These are phyloP conservation scores for Penicillium griseofulvum DNA, from an alignment of 2,329 filamentous ascomycete species.

Conservation along the genomic window DNA sequence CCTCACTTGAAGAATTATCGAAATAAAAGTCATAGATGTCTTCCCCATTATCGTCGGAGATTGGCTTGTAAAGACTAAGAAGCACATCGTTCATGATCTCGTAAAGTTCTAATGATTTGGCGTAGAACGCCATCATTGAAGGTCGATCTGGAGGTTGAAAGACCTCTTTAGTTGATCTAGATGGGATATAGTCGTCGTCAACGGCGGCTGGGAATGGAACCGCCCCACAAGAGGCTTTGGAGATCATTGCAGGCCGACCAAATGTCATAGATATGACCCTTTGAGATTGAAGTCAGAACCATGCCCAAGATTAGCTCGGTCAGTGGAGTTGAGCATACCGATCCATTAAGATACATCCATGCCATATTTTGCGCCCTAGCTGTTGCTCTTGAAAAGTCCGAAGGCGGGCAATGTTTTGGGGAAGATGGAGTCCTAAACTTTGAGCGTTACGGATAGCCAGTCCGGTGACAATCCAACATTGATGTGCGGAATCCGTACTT, in stretches of 20 bases:
- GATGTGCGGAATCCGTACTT: conserved; percentile 48
- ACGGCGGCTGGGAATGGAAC: conserved; percentile 32
- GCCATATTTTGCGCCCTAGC: conserved; percentile 34
- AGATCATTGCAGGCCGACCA: conserved; percentile 38
- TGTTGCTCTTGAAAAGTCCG: conserved; percentile 29
- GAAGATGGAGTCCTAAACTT: conserved; percentile 47
- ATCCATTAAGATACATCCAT: conserved; percentile 40
- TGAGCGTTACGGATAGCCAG: conserved; percentile 50
- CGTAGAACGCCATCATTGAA: conserved; percentile 34
- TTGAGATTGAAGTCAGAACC: neutral
- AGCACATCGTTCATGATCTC: conserved; percentile 38
- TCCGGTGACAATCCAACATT: conserved; percentile 52
- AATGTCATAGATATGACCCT: conserved; percentile 41
- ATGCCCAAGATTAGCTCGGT: no score
- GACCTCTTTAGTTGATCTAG: conserved; percentile 12
- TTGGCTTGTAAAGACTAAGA: conserved; percentile 29
- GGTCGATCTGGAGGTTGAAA: conserved; percentile 24
- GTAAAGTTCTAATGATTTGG: conserved; percentile 34
- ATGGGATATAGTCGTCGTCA: conserved; percentile 33
- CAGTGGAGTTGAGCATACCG: conserved; percentile 19
- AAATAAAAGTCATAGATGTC: conserved; percentile 32
- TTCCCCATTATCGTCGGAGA: conserved; percentile 23
- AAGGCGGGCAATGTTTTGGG: conserved; percentile 36
- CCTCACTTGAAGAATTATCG: conserved; percentile 21
- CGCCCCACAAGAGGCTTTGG: conserved; percentile 23